Base-by-base conservation (phyloP, 2,329 filamentous ascomycete genomes). In the Sporothrix humicola region DNA sequence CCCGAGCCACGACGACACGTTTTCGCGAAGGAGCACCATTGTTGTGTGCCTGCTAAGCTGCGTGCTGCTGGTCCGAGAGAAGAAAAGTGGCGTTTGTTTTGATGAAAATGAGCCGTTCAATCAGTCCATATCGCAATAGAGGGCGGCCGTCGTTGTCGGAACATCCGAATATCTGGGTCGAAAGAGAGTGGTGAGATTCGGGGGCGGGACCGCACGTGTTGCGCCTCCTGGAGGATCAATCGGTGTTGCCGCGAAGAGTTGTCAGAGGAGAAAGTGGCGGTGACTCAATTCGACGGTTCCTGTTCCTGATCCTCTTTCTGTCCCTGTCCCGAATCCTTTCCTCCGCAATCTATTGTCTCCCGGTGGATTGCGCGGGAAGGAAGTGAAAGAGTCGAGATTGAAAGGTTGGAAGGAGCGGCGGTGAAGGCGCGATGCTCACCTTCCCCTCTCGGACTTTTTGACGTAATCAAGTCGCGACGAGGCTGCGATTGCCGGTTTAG, bases 1-100 rank as follows among this genome's bases (percentile, higher is more conserved):
- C n/a, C 69, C 61, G 13, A 72, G 23, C 61, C 69, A 74, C 4
- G 69, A 66, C 37, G 69, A 3, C 26, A 74, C 26, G 10, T 46
- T 26, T 31, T 68, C 31, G 1, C 69, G 63, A 20, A 68, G 63
- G 5, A 31, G 63, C 7, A 68, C 44, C 63, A 68, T 68, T 1
- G 31, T 8, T 4, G 5, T 31, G 23, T 15, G 56, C 13, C 26
- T 1, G 23, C 23, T 26, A 26, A 26, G 23, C 23, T 26, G 8
- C 17, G 59, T 12, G 31, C 23, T 12, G 31, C 23, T 26, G 23
- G 23, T 26, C 23, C 23, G 23, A 26, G 23, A 26, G 23, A 26
- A 26, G 23, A 26, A 26, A 26, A 26, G 23, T 26, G 23, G 23
- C 23, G 23, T 26, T 26, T 26, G 23, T 26, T 26, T 26, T 26